Percentiles rank a stretch among this genome's conserved stretches.
These are phyloP conservation scores for Calonectria leucothoes DNA, from an alignment of 2,329 filamentous ascomycete species.

Conservation along the genomic window DNA sequence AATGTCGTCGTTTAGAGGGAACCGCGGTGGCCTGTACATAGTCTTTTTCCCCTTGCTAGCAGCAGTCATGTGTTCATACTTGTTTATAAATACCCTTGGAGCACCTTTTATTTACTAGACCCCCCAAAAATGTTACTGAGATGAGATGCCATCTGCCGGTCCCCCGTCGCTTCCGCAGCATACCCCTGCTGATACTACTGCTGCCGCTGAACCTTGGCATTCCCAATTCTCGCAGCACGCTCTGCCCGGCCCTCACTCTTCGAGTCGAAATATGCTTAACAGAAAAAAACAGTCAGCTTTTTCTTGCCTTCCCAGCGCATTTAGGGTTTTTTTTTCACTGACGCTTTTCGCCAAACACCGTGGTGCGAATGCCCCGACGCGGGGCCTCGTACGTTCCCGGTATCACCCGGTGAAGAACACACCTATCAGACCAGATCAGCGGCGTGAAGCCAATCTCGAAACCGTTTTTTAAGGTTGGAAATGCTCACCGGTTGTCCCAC, in stretches of 20 bases:
- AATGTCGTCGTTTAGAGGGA: not conserved
- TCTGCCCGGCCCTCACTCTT: conserved; percentile 26
- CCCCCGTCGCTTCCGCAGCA: no score
- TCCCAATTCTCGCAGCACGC: conserved; percentile 7
- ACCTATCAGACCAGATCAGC: not conserved
- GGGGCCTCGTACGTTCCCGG: conserved; percentile 26
- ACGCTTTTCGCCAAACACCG: conserved; percentile 28
- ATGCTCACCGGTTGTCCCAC: conserved; percentile 57
- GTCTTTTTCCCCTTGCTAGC: not conserved
- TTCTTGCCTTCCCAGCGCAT: no score
- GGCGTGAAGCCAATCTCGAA: not conserved
- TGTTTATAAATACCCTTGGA: conserved; percentile 2
- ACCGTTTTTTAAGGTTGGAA: not conserved
- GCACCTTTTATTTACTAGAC: not conserved
- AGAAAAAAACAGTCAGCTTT: not conserved
- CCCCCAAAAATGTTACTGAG: not conserved
- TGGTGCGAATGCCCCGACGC: conserved; percentile 24
- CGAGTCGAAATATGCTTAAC: conserved; percentile 16
- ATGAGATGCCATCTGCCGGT: not conserved
- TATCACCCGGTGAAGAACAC: conserved; percentile 27
- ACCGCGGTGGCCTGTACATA: conserved; percentile 11
- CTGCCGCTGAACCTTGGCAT: not conserved
- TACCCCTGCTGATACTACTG: not conserved
- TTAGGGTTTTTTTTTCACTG: not conserved
- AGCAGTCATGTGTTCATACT: not conserved